These are phyloP conservation scores for Apiospora saccharicola DNA, from an alignment of 2,329 filamentous ascomycete species.

Conservation along the genomic window DNA sequence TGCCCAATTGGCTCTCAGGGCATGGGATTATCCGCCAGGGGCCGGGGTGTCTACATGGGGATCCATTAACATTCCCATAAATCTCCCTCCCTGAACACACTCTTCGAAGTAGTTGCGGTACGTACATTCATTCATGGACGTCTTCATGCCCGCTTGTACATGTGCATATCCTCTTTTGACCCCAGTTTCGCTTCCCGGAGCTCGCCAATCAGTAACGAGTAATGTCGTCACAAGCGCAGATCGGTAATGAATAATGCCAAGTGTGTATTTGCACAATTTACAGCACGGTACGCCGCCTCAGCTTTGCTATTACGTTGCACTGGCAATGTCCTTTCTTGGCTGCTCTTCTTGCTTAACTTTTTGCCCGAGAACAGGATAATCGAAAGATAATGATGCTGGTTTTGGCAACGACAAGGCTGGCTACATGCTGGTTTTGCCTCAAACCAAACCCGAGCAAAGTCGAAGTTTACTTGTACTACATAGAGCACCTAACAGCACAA, in stretches of 20 bases:
- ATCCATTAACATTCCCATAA: conserved; percentile 13
- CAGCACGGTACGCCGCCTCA: neutral
- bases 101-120: neutral
- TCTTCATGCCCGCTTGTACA: neutral
- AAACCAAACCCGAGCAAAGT: neutral
- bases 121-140: neutral
- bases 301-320: neutral
- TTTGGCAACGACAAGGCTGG: too few relatives aligned
- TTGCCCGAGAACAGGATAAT: neutral
- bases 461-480: neutral
- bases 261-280: neutral
- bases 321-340: neutral
- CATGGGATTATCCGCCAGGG: conserved; percentile 19
- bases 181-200: neutral
- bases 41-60: conserved; percentile 9
- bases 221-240: conserved; percentile 19
- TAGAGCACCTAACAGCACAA: too few relatives aligned
- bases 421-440: neutral
- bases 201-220: conserved; percentile 8
- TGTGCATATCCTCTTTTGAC: neutral
- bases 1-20: conserved; percentile 20
- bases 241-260: neutral
- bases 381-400: neutral
- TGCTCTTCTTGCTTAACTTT: neutral
- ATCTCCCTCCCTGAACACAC: neutral